phyloP scores from a whole-genome alignment of 495 filamentous ascomycete species.

The Penicillium atrosanguineum region DNA sequence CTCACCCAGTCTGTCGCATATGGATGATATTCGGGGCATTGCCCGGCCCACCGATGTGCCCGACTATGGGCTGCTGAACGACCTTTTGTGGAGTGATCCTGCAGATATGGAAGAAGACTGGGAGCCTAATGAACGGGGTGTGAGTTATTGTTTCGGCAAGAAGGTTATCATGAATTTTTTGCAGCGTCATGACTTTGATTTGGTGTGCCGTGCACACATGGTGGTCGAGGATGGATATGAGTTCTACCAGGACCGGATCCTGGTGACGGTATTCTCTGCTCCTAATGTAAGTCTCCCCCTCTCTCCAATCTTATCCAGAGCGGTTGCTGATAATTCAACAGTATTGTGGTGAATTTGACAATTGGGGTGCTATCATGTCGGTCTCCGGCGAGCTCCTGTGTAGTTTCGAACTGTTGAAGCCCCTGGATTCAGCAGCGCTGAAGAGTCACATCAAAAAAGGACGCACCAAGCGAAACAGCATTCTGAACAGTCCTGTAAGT shows the following conservation, averaged over 20 bases:
- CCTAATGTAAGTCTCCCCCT: conserved; percentile 73
- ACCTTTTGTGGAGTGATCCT: conserved; percentile 96
- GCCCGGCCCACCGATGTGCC: conserved; percentile 95
- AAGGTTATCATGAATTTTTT: conserved; percentile 98
- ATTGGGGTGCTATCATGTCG: conserved; percentile 99
- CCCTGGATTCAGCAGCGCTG: conserved; percentile 90
- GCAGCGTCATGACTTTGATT: conserved; percentile 90
- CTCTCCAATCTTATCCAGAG: background rate
- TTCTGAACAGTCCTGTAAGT: conserved; percentile 91
- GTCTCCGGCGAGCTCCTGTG: conserved; percentile 91
- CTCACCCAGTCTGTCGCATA: conserved; percentile 87
- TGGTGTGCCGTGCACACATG: conserved; percentile 98
- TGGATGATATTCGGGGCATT: conserved; percentile 98
- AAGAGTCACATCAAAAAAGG: conserved; percentile 99
- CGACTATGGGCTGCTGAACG: conserved; percentile 94
- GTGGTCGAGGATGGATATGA: conserved; percentile 99
- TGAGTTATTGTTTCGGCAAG: conserved; percentile 98
- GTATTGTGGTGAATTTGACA: conserved; percentile 99
- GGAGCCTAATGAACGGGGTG: conserved; percentile 95
- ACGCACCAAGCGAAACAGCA: conserved; percentile 82
- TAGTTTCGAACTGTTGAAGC: conserved; percentile 96
- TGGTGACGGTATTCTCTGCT: conserved; percentile 97
- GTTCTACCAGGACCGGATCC: conserved; percentile 92
- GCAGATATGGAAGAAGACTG: conserved; percentile 97
- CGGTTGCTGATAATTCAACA: conserved; percentile 27